Evolutionary conservation across 345 rosid genomes (phyloP), one percentile per base, ranked within the genome.

Genomic region (Salix purpurea): DNA sequence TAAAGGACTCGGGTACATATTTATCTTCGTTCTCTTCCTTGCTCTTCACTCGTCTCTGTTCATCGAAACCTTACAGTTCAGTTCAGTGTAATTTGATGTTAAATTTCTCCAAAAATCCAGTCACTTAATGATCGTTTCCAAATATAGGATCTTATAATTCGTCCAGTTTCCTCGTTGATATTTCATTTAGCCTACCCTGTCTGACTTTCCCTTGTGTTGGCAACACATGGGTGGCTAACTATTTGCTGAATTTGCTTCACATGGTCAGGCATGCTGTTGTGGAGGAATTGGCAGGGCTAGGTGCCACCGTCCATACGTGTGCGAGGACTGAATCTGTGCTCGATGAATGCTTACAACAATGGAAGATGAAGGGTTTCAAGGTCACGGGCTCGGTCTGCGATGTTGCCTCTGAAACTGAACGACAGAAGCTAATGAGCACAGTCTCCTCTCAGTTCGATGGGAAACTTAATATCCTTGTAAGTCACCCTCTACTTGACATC

Each of bases 1-100:
- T 68, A 77, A 77, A 67, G 84, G 86, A 67, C 21, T 83, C 10
- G 83, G 86, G 83, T 83, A n/a, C 1, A 13, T 28, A 13, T 23
- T 19, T 64, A 26, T 0, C 44, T 26, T 30, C 44, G 1, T 4
- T 26, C 62, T 37, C 5, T 4, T 67, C 34, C 19, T 26, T 42
- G 11, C 36, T 13, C 50, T 34, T 10, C 23, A 24, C 18, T 7
- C 12, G 44, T 13, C 16, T 11, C 50, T 44, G 50, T 13, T 44
- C 16, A 44, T 13, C 4, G 50, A 12, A 44, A 44, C 50, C 50
- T 11, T 13, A 2, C 50, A 44, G 50, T 13, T 44, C 16, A 44
- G 16, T 2, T 11, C 14, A 0, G 50, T 44, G 16, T 44, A 44
- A 44, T 44, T 13, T 44, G 16, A 44, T 44, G 15, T 44, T 44